These are phyloP conservation scores for Myxozyma geophila DNA, from an alignment of 805 yeast species.

Conservation along the genomic window DNA sequence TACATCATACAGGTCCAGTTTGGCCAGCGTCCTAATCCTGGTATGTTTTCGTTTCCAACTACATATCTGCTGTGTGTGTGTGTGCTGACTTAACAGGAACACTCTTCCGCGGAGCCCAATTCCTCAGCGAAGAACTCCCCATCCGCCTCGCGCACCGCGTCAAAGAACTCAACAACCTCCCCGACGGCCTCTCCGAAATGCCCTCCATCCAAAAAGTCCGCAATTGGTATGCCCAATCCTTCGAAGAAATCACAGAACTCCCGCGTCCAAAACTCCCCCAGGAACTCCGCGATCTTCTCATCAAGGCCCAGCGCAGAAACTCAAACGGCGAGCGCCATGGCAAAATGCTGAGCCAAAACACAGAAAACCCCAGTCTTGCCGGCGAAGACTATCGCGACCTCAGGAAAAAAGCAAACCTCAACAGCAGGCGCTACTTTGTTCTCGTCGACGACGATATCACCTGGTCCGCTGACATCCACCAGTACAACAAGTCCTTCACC, in stretches of 20 bases:
- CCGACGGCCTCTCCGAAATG: slow-evolving; percentile 71
- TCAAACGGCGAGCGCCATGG: slow-evolving; percentile 29
- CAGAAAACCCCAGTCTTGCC: slow-evolving; percentile 29
- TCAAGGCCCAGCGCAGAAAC: slow-evolving; percentile 23
- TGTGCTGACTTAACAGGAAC: slow-evolving; percentile 20
- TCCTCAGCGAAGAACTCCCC: slow-evolving; percentile 73
- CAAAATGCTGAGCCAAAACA: slow-evolving; percentile 24
- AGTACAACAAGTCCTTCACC: slow-evolving; percentile 69
- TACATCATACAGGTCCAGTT: slow-evolving; percentile 57
- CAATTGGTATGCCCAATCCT: slow-evolving; percentile 90
- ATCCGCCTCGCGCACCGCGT: slow-evolving; percentile 85
- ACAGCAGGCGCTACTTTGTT: slow-evolving; percentile 53
- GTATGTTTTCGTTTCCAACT: slow-evolving; percentile 48
- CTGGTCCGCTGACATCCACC: slow-evolving; percentile 76
- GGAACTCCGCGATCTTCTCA: slow-evolving; percentile 50
- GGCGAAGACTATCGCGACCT: slow-evolving; percentile 29
- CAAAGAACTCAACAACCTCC: slow-evolving; percentile 78
- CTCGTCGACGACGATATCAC: slow-evolving; percentile 57
- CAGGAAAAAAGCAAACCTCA: slow-evolving; percentile 5
- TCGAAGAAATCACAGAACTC: slow-evolving; percentile 75
- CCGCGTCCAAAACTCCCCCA: slow-evolving; percentile 59
- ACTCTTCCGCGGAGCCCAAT: slow-evolving; percentile 75
- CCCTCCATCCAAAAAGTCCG: slow-evolving; percentile 76
- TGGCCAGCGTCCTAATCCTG: slow-evolving; percentile 79
- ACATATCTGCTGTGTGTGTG: neutral